These are phyloP conservation scores for Wickerhamomyces alni DNA, from an alignment of 805 yeast species.

Conservation along the genomic window DNA sequence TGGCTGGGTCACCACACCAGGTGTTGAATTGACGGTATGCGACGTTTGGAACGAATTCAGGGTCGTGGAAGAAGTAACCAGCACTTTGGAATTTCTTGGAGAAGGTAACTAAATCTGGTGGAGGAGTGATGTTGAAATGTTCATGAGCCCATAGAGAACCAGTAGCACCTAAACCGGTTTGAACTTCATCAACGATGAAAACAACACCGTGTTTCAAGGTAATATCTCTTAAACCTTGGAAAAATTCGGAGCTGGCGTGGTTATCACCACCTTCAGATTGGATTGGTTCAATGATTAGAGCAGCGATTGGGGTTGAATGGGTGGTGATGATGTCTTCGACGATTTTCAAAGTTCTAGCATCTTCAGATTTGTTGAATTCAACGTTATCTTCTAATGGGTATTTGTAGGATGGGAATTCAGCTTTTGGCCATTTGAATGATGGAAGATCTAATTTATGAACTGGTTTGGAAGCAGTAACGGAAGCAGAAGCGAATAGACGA, in stretches of 20 bases:
- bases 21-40: slow-evolving; percentile 92
- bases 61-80: slow-evolving; percentile 76
- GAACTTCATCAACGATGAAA: slow-evolving; percentile 80
- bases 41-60: slow-evolving; percentile 62
- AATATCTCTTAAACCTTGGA: slow-evolving; percentile 77
- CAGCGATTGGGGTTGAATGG: slow-evolving; percentile 80
- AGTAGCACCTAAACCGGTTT: slow-evolving; percentile 86
- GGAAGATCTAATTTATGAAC: slow-evolving; percentile 91
- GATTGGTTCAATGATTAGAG: slow-evolving; percentile 84
- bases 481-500: slow-evolving; percentile 84
- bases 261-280: slow-evolving; percentile 92
- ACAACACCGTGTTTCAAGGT: slow-evolving; percentile 66
- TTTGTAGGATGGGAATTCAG: slow-evolving; percentile 79
- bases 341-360: slow-evolving; percentile 68
- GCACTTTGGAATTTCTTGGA: slow-evolving; percentile 88
- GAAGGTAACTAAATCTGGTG: slow-evolving; percentile 82
- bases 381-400: slow-evolving; percentile 73
- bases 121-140: slow-evolving; percentile 66
- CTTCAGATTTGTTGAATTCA: slow-evolving; percentile 67
- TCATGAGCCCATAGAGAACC: slow-evolving; percentile 88
- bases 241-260: slow-evolving; percentile 71
- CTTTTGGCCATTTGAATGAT: slow-evolving; percentile 95
- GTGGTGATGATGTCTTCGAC: slow-evolving; percentile 65
- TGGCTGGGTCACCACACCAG: slow-evolving; percentile 91
- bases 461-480: slow-evolving; percentile 91